Percentiles rank a stretch among this genome's conserved stretches.
These are phyloP conservation scores for Trichoderma sp. DNA, from an alignment of 2,329 filamentous ascomycete genomes.

Conservation along the genomic window DNA sequence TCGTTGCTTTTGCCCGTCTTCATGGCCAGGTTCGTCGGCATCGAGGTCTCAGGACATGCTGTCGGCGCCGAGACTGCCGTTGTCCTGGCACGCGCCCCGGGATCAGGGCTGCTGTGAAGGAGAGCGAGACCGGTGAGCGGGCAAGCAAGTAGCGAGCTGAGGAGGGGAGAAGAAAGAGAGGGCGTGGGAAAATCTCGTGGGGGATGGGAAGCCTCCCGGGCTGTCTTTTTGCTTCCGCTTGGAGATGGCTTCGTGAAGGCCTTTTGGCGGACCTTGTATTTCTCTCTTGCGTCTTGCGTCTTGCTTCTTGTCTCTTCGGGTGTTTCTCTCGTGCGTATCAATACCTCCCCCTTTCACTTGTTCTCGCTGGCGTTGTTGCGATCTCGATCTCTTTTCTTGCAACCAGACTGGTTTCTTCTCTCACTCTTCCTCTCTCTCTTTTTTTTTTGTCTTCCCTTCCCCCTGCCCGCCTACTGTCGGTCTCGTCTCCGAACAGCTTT, in stretches of 20 bases:
- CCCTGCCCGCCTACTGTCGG: background rate
- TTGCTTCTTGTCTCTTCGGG: background rate
- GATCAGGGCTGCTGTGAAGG: conserved; percentile 6
- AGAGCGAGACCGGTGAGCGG: conserved; percentile 13
- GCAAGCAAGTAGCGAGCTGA: conserved; percentile 22
- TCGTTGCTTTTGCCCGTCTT: background rate
- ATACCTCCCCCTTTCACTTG: background rate
- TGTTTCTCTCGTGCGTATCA: background rate
- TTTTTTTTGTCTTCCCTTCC: background rate
- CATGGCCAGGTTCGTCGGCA: conserved; percentile 6
- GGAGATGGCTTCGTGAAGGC: background rate
- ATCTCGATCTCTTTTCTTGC: background rate
- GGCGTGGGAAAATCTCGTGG: conserved; percentile 27
- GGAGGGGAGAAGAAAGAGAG: conserved; percentile 21
- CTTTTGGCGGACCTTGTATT: background rate
- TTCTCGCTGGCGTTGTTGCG: background rate
- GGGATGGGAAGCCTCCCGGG: background rate
- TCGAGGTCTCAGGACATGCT: conserved; percentile 12
- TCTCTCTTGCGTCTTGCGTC: background rate
- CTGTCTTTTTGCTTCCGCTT: background rate
- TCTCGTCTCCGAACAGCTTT: conserved; percentile 3
- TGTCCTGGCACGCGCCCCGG: conserved; percentile 17
- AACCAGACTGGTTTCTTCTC: background rate
- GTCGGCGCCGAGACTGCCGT: conserved; percentile 18
- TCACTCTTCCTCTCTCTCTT: background rate